These are phyloP conservation scores for Heimioporus punctisporus DNA, from an alignment of 1,284 basidiomycete genomes.

Conservation along the genomic window DNA sequence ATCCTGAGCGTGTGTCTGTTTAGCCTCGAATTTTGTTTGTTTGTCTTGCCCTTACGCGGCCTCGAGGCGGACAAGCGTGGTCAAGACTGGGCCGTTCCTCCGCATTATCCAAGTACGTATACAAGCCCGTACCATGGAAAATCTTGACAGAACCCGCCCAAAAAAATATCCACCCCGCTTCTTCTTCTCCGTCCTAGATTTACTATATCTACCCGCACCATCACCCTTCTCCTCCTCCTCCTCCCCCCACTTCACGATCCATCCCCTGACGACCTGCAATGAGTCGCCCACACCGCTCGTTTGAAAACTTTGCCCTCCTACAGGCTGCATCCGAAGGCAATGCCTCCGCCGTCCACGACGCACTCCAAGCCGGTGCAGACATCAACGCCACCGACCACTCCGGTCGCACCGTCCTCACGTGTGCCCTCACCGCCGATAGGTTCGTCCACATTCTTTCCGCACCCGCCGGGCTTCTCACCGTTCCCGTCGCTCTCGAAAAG, in stretches of 20 bases:
- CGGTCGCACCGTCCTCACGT: conserved; percentile 64
- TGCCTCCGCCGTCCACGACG: conserved; percentile 49
- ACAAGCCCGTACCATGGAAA: conserved; percentile 20
- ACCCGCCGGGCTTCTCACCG: conserved; percentile 1
- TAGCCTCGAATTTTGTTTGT: too few relatives aligned
- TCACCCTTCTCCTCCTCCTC: conserved; percentile 8
- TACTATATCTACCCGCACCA: conserved; percentile 20
- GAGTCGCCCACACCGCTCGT: conserved; percentile 40
- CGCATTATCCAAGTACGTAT: conserved; percentile 31
- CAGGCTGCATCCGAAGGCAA: conserved; percentile 59
- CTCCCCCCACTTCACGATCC: conserved; percentile 15
- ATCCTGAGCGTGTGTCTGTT: too few relatives aligned
- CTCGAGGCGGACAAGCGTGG: conserved; percentile 30
- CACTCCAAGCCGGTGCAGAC: conserved; percentile 62
- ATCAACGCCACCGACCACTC: conserved; percentile 61
- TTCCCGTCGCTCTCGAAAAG: conserved; percentile 34
- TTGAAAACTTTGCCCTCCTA: conserved; percentile 54
- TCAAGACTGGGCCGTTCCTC: conserved; percentile 13
- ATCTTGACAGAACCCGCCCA: conserved; percentile 12
- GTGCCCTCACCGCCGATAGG: conserved; percentile 71
- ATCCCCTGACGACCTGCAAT: conserved; percentile 32
- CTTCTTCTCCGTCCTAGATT: conserved; percentile 5
- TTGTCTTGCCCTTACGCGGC: conserved; percentile 7
- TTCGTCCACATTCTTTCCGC: conserved; percentile 33
- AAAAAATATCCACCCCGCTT: conserved; percentile 6